A percentile compares a stretch with the other conserved stretches of the same genome.
Evolutionary conservation across 2,329 filamentous ascomycete species (phyloP).

Genomic region (Plectosphaerella sp.): DNA sequence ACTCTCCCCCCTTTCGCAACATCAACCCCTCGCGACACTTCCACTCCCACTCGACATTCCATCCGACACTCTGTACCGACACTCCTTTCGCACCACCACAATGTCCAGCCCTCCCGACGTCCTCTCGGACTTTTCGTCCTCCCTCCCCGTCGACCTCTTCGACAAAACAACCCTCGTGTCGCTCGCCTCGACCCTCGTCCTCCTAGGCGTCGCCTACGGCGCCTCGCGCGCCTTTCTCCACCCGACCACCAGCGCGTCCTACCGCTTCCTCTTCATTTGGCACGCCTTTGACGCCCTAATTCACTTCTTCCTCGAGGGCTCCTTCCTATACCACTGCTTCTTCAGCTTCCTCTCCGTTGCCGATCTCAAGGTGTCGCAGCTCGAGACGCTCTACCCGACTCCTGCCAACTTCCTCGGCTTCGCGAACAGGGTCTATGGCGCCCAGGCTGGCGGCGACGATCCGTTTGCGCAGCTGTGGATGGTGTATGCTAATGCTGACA

Average conservation of each 20-base stretch:
- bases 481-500: conserved; percentile 63
- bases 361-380: conserved; percentile 25
- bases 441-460: conserved; percentile 50
- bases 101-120: conserved; percentile 6
- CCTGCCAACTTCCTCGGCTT: conserved; percentile 48
- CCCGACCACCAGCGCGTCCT: conserved; percentile 44
- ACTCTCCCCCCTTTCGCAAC: no score
- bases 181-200: conserved; percentile 48
- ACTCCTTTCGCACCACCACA: not conserved
- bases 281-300: conserved; percentile 90
- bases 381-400: conserved; percentile 36
- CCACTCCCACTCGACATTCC: not conserved
- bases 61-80: not conserved
- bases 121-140: conserved; percentile 10
- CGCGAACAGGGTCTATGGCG: conserved; percentile 47
- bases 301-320: conserved; percentile 86
- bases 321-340: conserved; percentile 92
- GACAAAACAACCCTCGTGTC: conserved; percentile 57
- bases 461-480: conserved; percentile 61
- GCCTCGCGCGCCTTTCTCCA: conserved; percentile 44
- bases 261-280: conserved; percentile 86
- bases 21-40: no score
- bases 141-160: conserved; percentile 51
- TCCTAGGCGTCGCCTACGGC: conserved; percentile 45
- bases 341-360: conserved; percentile 49